A percentile compares a stretch with the other conserved stretches of the same genome.
These are phyloP conservation scores for Sphagnum magellanicum DNA, from an alignment of 228 moss, liverwort and hornwort genomes.

Conservation along the genomic window DNA sequence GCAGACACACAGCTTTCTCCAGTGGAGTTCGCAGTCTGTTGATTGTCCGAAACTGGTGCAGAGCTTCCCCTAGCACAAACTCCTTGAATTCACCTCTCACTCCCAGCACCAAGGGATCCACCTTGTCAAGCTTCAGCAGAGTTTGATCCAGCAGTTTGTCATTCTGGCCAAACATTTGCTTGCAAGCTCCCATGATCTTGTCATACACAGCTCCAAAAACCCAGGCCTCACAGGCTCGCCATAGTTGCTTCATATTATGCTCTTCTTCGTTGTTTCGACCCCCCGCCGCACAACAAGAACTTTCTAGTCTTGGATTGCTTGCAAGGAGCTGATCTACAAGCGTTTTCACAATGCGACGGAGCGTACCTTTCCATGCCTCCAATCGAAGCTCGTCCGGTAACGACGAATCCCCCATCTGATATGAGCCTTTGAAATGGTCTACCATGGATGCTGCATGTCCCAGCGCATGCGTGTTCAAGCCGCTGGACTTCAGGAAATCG, in stretches of 20 bases:
- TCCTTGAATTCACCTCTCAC: slow-evolving; percentile 56
- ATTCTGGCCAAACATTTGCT: slow-evolving; percentile 59
- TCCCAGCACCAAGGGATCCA: slow-evolving; percentile 49
- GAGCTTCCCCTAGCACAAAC: slow-evolving; percentile 50
- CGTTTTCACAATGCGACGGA: slow-evolving; percentile 46
- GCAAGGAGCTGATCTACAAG: slow-evolving; percentile 42
- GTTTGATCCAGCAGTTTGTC: slow-evolving; percentile 45
- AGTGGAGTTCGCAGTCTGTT: slow-evolving; percentile 40
- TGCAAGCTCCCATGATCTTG: slow-evolving; percentile 59
- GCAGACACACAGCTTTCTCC: slow-evolving; percentile 50
- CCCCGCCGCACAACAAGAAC: slow-evolving; percentile 4
- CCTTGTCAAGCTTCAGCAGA: slow-evolving; percentile 31
- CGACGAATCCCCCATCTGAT: slow-evolving; percentile 56
- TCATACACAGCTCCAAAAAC: slow-evolving; percentile 48
- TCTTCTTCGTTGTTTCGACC: slow-evolving; percentile 5
- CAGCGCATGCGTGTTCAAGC: slow-evolving; percentile 48
- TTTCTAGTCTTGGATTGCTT: slow-evolving; percentile 38
- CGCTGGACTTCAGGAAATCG: slow-evolving; percentile 64
- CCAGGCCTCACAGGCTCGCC: slow-evolving; percentile 56
- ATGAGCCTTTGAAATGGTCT: slow-evolving; percentile 63
- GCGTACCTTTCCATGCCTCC: slow-evolving; percentile 53
- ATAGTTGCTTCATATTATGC: slow-evolving; percentile 26
- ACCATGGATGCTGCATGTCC: slow-evolving; percentile 63
- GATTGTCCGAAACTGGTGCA: slow-evolving; percentile 46
- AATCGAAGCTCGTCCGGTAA: slow-evolving; percentile 45